Percentiles rank a stretch among this genome's conserved stretches.
Conservation (phyloP, 1,139 yeast species). For the Meyerozyma elateridarum region DNA sequence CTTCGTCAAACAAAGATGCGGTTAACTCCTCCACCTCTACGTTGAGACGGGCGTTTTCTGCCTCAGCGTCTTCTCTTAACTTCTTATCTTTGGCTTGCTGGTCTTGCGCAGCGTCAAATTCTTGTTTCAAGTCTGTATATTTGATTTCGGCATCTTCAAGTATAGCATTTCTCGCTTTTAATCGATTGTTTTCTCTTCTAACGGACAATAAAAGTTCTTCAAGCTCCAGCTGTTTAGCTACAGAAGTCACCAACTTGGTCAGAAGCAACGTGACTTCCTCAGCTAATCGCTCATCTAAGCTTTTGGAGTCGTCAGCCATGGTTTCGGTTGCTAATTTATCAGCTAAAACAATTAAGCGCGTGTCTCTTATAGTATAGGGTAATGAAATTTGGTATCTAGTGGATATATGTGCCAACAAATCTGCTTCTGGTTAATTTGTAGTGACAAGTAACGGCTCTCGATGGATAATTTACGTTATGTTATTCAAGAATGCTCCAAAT, state of each 20-base stretch:
- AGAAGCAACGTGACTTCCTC: conserved; percentile 54
- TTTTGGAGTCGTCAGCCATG: conserved; percentile 1
- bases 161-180: conserved; percentile 18
- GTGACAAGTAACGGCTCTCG: too few relatives aligned
- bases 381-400: too few relatives aligned
- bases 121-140: conserved; percentile 31
- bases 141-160: conserved; percentile 19
- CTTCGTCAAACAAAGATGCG: conserved; percentile 72
- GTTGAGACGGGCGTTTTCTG: conserved; percentile 53
- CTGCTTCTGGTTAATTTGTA: too few relatives aligned
- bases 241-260: conserved; percentile 57
- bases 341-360: too few relatives aligned
- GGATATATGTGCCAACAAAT: too few relatives aligned
- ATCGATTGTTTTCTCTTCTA: conserved; percentile 27
- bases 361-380: too few relatives aligned
- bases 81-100: conserved; percentile 28
- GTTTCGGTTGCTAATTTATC: too few relatives aligned
- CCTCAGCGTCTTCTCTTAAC: conserved; percentile 48
- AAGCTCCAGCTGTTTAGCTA: conserved; percentile 52
- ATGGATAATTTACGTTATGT: too few relatives aligned
- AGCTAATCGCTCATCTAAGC: conserved; percentile 38
- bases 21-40: conserved; percentile 76
- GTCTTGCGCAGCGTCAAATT: conserved; percentile 24
- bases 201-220: conserved; percentile 38
- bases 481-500: too few relatives aligned